Evolutionary conservation across 2,329 filamentous ascomycete genomes (phyloP).

Genomic region (Trichoderma polysporum): DNA sequence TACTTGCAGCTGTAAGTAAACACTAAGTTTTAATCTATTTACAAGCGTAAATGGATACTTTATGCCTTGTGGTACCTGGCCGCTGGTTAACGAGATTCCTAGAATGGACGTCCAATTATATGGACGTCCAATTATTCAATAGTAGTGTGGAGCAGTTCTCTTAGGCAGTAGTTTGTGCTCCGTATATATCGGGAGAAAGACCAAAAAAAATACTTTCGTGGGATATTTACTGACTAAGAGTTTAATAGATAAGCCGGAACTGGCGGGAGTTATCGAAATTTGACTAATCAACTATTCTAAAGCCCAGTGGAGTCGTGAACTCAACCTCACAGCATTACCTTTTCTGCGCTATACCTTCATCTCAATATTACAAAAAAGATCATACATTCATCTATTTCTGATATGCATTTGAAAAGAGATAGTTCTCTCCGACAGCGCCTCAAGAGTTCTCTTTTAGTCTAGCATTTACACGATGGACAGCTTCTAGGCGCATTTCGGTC

Average conservation of each 20-base stretch:
- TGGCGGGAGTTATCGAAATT: not conserved
- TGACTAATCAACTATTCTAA: not conserved
- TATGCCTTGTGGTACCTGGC: not conserved
- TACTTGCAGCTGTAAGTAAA: not conserved
- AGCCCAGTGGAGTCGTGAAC: not conserved
- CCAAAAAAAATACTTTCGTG: too few relatives aligned
- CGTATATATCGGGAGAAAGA: not conserved
- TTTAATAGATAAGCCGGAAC: not conserved
- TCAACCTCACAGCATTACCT: not conserved
- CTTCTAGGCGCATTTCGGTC: not conserved
- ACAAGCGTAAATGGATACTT: not conserved
- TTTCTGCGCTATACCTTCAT: too few relatives aligned
- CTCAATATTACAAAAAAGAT: not conserved
- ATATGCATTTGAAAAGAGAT: not conserved
- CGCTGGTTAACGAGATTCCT: not conserved
- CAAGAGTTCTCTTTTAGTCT: not conserved
- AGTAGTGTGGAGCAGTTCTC: not conserved
- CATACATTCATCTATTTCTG: fast-evolving
- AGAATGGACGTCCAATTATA: too few relatives aligned
- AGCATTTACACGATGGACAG: not conserved
- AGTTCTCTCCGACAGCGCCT: too few relatives aligned
- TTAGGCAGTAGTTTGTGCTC: not conserved
- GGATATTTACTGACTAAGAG: too few relatives aligned
- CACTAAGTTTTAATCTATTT: not conserved
- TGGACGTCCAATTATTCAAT: too few relatives aligned